Conservation (phyloP, 352 stramenopile species). For the Blastocystis sp. region DNA sequence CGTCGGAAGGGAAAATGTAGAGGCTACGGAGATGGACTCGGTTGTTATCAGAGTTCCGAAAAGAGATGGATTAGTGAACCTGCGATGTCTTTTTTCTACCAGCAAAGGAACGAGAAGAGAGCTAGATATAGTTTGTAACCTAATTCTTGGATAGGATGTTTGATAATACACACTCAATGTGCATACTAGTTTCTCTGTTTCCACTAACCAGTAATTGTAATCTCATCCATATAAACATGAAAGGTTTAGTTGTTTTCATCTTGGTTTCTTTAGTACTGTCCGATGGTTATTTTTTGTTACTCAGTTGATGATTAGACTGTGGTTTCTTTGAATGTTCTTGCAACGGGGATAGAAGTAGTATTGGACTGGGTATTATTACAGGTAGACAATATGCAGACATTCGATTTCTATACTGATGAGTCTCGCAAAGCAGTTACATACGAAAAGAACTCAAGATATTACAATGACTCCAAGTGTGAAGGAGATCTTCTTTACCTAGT, state of each 20-base stretch:
- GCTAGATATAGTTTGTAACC: neutral
- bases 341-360: neutral
- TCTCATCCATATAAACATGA: neutral
- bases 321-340: slow-evolving; percentile 36
- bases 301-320: slow-evolving; percentile 20
- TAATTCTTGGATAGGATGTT: neutral
- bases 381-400: neutral
- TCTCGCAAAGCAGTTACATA: neutral
- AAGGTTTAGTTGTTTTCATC: neutral
- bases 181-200: neutral
- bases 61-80: neutral
- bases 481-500: neutral
- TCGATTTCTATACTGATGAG: neutral
- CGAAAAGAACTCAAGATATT: neutral
- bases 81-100: neutral
- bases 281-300: neutral
- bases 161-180: neutral
- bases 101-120: neutral
- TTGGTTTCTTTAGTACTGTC: neutral
- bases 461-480: neutral
- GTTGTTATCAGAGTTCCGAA: slow-evolving; percentile 17
- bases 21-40: neutral
- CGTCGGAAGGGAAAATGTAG: neutral
- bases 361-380: neutral
- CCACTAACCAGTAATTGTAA: neutral